Evolutionary conservation across 2,329 filamentous ascomycete genomes (phyloP), one percentile per base, ranked within the genome.

Genomic region (Xylariomycetidae sp.): DNA sequence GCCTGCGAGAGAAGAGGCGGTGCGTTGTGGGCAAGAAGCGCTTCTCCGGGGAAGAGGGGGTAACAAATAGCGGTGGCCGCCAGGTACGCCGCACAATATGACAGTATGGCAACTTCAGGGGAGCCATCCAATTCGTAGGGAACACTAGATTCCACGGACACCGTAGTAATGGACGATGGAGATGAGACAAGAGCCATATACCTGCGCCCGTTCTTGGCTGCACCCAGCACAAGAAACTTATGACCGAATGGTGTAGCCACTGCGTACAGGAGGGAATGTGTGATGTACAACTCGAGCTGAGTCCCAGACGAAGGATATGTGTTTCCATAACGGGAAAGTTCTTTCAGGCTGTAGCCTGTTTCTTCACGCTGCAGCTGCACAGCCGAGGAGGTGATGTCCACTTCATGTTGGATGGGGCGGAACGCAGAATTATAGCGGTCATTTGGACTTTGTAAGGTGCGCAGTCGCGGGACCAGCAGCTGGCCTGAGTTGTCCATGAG

Each of bases 171-270:
- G 11, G 32, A 34, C 18, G 32, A 25, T 14, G 18, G 32, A 20
- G 26, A 30, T 12, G 32, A n/a, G 16, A 29, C 26, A 16, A 34
- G 17, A 15, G 31, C 25, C 12, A 34, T 11, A 26, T 36, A 36
- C 23, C 25, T 27, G 33, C n/a, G n/a, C n/a, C n/a, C n/a, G n/a
- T n/a, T n/a, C n/a, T n/a, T n/a, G n/a, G n/a, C n/a, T n/a, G n/a
- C n/a, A n/a, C n/a, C n/a, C n/a, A n/a, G n/a, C n/a, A n/a, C n/a
- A n/a, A n/a, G n/a, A n/a, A n/a, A n/a, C n/a, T n/a, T n/a, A n/a
- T n/a, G n/a, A n/a, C n/a, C n/a, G n/a, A n/a, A n/a, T n/a, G n/a
- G n/a, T n/a, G n/a, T n/a, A n/a, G n/a, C n/a, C n/a, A n/a, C n/a
- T n/a, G n/a, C n/a, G n/a, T n/a, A n/a, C n/a, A n/a, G n/a, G n/a